phyloP scores from a whole-genome alignment of 352 stramenopile species.

The Pythium coloratum region DNA sequence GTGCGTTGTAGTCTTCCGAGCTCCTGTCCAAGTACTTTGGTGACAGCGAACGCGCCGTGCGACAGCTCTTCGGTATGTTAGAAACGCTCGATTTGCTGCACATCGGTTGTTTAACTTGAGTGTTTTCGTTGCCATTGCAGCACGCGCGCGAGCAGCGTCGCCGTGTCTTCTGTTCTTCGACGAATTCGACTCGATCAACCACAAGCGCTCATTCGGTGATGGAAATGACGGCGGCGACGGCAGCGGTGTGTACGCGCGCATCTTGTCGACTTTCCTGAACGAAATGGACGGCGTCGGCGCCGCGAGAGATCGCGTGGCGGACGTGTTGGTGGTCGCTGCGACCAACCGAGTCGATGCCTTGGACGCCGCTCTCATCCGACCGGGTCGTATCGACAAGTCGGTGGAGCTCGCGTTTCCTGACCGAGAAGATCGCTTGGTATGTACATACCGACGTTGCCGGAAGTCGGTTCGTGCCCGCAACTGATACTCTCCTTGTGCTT shows the following conservation, averaged over 20 bases:
- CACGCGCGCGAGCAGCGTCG: slow-evolving; percentile 62
- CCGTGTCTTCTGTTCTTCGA: slow-evolving; percentile 87
- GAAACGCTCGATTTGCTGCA: too few relatives aligned
- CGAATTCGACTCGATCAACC: slow-evolving; percentile 80
- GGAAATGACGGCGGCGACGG: slow-evolving; percentile 36
- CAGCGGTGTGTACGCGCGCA: slow-evolving; percentile 68
- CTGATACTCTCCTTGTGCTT: neutral
- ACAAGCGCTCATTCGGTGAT: slow-evolving; percentile 66
- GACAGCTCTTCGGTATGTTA: slow-evolving; percentile 71
- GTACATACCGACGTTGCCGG: neutral
- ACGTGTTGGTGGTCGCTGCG: slow-evolving; percentile 71
- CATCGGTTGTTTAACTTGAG: too few relatives aligned
- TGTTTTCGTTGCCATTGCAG: slow-evolving; percentile 23
- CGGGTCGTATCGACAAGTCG: slow-evolving; percentile 77
- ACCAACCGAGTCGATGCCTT: slow-evolving; percentile 73
- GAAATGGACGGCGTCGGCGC: slow-evolving; percentile 82
- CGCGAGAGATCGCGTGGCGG: slow-evolving; percentile 24
- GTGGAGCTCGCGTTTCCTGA: slow-evolving; percentile 61
- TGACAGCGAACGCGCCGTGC: slow-evolving; percentile 82
- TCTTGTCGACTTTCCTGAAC: slow-evolving; percentile 84
- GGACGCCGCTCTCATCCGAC: slow-evolving; percentile 71
- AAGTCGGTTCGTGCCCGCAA: neutral
- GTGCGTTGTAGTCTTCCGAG: slow-evolving; percentile 57
- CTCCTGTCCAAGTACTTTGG: slow-evolving; percentile 88
- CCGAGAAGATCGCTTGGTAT: slow-evolving; percentile 41